Percentiles rank a stretch among this genome's conserved stretches.
Evolutionary conservation across 2,329 filamentous ascomycete species (phyloP).

Genomic region (Helminthosporium solani): DNA sequence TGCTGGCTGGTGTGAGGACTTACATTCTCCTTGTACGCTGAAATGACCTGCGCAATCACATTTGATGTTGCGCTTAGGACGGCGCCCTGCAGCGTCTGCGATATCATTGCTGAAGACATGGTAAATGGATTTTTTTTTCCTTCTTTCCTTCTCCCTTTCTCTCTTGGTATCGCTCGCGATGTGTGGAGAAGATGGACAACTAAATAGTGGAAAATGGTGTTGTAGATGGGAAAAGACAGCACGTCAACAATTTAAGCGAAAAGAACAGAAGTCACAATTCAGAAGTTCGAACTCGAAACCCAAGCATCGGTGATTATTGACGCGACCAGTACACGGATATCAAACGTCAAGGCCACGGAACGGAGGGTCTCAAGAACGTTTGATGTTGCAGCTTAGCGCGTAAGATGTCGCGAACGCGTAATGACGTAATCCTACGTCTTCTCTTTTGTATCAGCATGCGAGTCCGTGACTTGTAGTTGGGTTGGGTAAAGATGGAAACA

Average conservation of each 20-base stretch:
- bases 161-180: background rate
- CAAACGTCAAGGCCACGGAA: slow-evolving; percentile 1
- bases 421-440: background rate
- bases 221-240: background rate
- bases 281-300: too few species aligned
- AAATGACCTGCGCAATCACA: slow-evolving; percentile 69
- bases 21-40: slow-evolving; percentile 62
- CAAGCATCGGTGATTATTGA: background rate
- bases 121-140: background rate
- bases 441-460: too few species aligned
- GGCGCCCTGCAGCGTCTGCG: slow-evolving; percentile 60
- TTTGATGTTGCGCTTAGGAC: slow-evolving; percentile 68
- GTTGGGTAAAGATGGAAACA: too few species aligned
- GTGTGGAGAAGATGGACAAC: too few species aligned
- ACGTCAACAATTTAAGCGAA: background rate
- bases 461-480: too few species aligned
- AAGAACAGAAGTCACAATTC: background rate
- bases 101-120: slow-evolving; percentile 36
- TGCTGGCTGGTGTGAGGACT: too few species aligned
- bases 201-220: too few species aligned
- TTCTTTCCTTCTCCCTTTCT: background rate
- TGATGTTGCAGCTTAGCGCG: slow-evolving; percentile 3
- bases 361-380: slow-evolving; percentile 14
- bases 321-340: too few species aligned
- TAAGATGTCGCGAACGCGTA: background rate